phyloP scores from a whole-genome alignment of 768 basidiomycete genomes.

The Trametes coccinea region DNA sequence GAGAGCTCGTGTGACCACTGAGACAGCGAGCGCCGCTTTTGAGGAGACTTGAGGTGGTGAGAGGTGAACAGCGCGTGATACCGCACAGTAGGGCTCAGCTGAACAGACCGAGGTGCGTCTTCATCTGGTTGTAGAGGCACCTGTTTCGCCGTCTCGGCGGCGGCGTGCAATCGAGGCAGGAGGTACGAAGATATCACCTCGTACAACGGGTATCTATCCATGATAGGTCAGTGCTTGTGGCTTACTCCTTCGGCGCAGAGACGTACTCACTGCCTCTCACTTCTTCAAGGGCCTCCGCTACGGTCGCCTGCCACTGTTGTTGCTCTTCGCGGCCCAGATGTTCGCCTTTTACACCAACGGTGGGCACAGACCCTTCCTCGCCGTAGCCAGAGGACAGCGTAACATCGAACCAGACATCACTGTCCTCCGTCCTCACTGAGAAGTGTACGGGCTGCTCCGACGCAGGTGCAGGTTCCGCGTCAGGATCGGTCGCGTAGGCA shows the following conservation, averaged over 20 bases:
- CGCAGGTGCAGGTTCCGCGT: constrained; percentile 21
- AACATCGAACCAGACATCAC: constrained; percentile 40
- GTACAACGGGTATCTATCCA: constrained; percentile 57
- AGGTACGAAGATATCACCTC: constrained; percentile 59
- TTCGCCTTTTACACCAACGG: constrained; percentile 49
- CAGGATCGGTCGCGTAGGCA: constrained; percentile 21
- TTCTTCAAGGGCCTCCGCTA: constrained; percentile 41
- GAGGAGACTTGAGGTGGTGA: constrained; percentile 67
- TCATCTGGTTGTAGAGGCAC: too few relatives aligned
- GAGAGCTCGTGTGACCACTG: constrained; percentile 56
- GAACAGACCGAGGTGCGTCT: too few relatives aligned
- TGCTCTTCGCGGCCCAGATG: constrained; percentile 48
- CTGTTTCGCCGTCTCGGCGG: not conserved
- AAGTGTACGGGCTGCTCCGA: constrained; percentile 35
- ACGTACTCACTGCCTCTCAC: constrained; percentile 36
- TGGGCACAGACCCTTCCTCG: constrained; percentile 17
- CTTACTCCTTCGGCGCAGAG: not conserved
- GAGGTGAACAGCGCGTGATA: constrained; percentile 72
- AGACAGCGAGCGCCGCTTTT: constrained; percentile 59
- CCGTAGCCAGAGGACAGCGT: constrained; percentile 28
- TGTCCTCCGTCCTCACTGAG: constrained; percentile 34
- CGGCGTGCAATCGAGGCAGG: constrained; percentile 51
- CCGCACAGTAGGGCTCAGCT: not conserved
- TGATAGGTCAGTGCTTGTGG: not conserved
- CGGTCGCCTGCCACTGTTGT: constrained; percentile 46